These are phyloP conservation scores for Ogataea trehalophila DNA, from an alignment of 805 yeast genomes.

Conservation along the genomic window DNA sequence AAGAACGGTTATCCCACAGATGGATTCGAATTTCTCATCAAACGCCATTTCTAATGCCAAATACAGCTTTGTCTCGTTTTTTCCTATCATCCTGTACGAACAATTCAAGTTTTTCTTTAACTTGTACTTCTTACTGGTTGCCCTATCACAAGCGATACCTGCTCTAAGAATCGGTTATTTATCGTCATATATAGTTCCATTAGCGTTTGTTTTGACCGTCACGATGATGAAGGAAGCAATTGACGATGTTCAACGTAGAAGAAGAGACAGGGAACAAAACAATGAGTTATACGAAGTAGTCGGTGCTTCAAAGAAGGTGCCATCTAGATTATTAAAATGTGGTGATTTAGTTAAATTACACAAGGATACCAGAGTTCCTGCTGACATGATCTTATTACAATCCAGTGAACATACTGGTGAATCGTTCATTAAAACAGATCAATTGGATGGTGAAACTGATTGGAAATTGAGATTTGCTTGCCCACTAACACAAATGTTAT, in stretches of 20 bases:
- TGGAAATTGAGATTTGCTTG: constrained; percentile 90
- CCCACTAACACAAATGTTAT: constrained; percentile 59
- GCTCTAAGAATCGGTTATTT: constrained; percentile 88
- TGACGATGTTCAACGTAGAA: constrained; percentile 86
- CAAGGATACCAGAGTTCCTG: constrained; percentile 87
- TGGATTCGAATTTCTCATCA: constrained; percentile 40
- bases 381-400: constrained; percentile 82
- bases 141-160: constrained; percentile 88
- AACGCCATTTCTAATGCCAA: constrained; percentile 93
- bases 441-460: constrained; percentile 97
- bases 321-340: constrained; percentile 62
- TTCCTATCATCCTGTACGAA: constrained; percentile 86
- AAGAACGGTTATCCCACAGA: constrained; percentile 37
- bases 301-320: constrained; percentile 39
- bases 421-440: constrained; percentile 93
- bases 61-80: constrained; percentile 79
- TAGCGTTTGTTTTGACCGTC: constrained; percentile 85
- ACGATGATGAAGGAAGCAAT: constrained; percentile 95
- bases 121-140: constrained; percentile 85
- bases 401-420: constrained; percentile 83
- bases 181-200: constrained; percentile 88
- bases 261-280: constrained; percentile 87
- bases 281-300: constrained; percentile 75
- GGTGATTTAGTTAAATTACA: constrained; percentile 80
- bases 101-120: constrained; percentile 97